Evolutionary conservation across 176 grass and related monocot species (phyloP).

Genomic region (Poa pratensis): DNA sequence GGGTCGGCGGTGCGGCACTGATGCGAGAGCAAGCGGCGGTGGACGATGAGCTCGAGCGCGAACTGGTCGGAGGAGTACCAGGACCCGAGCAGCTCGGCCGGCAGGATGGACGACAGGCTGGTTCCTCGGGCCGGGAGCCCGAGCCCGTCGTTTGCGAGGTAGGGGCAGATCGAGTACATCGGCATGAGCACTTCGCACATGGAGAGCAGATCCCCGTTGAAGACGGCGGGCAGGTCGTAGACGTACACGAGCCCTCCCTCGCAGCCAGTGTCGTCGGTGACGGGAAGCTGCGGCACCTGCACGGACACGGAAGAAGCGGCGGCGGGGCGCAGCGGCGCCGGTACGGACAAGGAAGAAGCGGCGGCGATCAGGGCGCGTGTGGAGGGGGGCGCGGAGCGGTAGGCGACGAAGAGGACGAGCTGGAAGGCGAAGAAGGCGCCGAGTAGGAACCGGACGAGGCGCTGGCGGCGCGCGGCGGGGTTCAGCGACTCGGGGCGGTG

Average conservation of each 20-base stretch:
- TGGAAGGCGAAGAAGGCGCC: slow-evolving; percentile 60
- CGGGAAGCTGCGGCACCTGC: background rate
- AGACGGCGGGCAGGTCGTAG: slow-evolving; percentile 68
- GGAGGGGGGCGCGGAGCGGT: slow-evolving; percentile 42
- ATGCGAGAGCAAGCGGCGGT: slow-evolving; percentile 75
- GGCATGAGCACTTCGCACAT: slow-evolving; percentile 55
- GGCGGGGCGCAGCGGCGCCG: background rate
- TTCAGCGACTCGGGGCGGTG: slow-evolving; percentile 35
- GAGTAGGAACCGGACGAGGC: slow-evolving; percentile 49
- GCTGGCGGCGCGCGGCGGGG: slow-evolving; percentile 37
- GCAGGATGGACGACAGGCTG: slow-evolving; percentile 54
- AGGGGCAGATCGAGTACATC: slow-evolving; percentile 62
- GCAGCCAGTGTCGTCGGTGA: slow-evolving; percentile 37
- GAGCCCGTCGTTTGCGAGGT: slow-evolving; percentile 70
- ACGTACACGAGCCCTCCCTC: slow-evolving; percentile 66
- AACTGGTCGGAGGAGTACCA: slow-evolving; percentile 96
- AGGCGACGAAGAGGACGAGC: slow-evolving; percentile 58
- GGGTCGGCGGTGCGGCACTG: slow-evolving; percentile 66
- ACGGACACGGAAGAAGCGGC: background rate
- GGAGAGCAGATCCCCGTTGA: slow-evolving; percentile 71
- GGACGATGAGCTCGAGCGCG: slow-evolving; percentile 74
- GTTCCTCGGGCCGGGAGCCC: slow-evolving; percentile 50
- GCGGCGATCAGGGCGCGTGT: background rate
- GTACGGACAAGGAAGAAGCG: background rate
- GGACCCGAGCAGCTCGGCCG: slow-evolving; percentile 47